Evolutionary conservation across 169 alveolate genomes (phyloP), one percentile per base, ranked within the genome.

Genomic region (Eimeria falciformis): DNA sequence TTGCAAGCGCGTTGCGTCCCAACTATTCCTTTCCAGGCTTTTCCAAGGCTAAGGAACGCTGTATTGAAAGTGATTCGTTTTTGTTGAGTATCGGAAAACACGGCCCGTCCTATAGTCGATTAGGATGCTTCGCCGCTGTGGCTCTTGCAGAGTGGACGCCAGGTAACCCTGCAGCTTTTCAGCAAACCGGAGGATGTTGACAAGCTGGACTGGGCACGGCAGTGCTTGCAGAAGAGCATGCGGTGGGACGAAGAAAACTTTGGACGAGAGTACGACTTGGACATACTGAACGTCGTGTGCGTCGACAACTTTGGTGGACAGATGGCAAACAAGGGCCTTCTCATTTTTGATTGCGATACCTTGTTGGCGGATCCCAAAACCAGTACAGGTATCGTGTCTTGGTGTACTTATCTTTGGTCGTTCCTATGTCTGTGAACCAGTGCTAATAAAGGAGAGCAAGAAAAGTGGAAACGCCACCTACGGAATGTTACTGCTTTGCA

Each of bases 271-370:
- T 97, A 97, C 94, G 98, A 97, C 56, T 95, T 91, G 47, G 97
- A 97, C 68, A 94, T 95, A 90, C 96, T 97, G 91, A 96, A 96
- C 94, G 94, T 97, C 46, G 98, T 97, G 18, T 97, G 98, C 50
- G 98, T 97, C 23, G 91, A 97, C 46, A 98, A 96, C 56, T 97
- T 97, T 92, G 95, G 95, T 79, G 98, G 99, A 12, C 98, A 98
- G 27, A 97, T 96, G 98, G 98, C 96, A 91, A 97, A 97, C 96
- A 97, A 98, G 91, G 97, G 98, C 47, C 94, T 98, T 78, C 97
- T 97, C 90, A 96, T 98, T n/a, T 98, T 98, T 94, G 97, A 98
- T 95, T 95, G 97, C 9, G 92, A 96, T 62, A 93, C 96, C 55
- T 94, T 97, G 71, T 91, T 97, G 83, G 99, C 99, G 7, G 95